Base-by-base conservation (phyloP, 768 basidiomycete genomes). In the Tubosaeta sp. region DNA sequence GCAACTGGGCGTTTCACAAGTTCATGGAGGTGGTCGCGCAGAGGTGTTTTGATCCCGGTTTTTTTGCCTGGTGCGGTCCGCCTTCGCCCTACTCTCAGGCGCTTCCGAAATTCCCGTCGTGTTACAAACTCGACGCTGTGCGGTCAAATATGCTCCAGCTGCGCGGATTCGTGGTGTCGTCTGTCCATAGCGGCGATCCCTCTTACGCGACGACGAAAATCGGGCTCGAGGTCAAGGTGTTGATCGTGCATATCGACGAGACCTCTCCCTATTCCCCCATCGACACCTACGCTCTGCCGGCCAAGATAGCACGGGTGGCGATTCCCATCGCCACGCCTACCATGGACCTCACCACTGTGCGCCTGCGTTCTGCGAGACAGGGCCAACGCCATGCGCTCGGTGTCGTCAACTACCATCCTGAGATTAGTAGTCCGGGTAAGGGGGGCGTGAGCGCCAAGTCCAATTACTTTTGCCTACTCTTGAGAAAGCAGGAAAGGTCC, bases 181-280 rank as follows among this genome's bases (percentile, higher is more conserved):
- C 38, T 11, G 32, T 36, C 11, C 32, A 36, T 9, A 36, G 32
- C 21, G 49, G 49, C 3, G 42, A 49, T 12, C 41, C 49, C 3
- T 49, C 42, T 18, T 44, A 49, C 16, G 7, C 48, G 16, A 29
- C 43, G 34, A 44, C 41, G 18, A 49, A 49, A 29, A 44, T 25
- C 2, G 49, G 49, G 9, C 25, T 49, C 21, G 19, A 43, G 6
- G 49, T 44, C 25, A 43, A 35, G 5, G 41, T 49, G 21, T 34
- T 49, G 9, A 25, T 49, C 9, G 35, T 49, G 16, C 49, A 41
- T n/a, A 24, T 49, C 16, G 49, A 49, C 19, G 49, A 43, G 19
- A 27, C 49, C 10, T 6, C 32, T 7, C 42, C 49, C 4, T 42
- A 27, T 29, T 27, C 49, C 19, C 42, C 41, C 14, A 29, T 44